phyloP scores from a whole-genome alignment of 768 basidiomycete genomes.

The Leccinum broughii region DNA sequence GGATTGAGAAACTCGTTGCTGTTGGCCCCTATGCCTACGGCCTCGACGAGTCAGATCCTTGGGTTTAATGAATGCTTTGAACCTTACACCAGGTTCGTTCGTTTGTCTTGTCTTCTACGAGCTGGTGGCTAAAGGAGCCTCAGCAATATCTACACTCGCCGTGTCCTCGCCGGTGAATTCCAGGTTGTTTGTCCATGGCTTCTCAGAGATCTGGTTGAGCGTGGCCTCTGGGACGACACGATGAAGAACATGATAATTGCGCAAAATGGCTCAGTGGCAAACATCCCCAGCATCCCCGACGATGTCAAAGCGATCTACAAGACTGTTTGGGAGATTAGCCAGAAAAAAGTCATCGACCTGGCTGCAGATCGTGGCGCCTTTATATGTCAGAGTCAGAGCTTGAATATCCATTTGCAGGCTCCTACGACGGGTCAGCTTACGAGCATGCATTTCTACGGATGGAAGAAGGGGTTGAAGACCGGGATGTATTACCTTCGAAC shows the following conservation, averaged over 20 bases:
- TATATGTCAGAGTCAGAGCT: constrained; percentile 93
- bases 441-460: constrained; percentile 98
- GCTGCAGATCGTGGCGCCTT: constrained; percentile 98
- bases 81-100: constrained; percentile 87
- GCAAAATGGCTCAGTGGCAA: constrained; percentile 86
- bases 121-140: constrained; percentile 11
- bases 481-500: constrained; percentile 99
- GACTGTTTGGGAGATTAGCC: constrained; percentile 99
- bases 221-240: constrained; percentile 93
- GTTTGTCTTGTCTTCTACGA: constrained; percentile 15
- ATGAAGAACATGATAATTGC: constrained; percentile 99
- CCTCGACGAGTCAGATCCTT: constrained; percentile 96
- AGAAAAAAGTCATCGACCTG: constrained; percentile 97
- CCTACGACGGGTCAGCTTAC: constrained; percentile 92
- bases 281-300: constrained; percentile 83
- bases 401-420: constrained; percentile 90
- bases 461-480: constrained; percentile 98
- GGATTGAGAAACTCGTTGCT: constrained; percentile 91
- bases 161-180: constrained; percentile 99
- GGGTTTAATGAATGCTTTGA: constrained; percentile 99
- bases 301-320: constrained; percentile 98
- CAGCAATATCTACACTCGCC: constrained; percentile 98
- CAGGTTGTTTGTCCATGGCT: constrained; percentile 99
- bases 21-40: constrained; percentile 98
- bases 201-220: constrained; percentile 95